A percentile compares a stretch with the other conserved stretches of the same genome.
These are phyloP conservation scores for Sporormia fimetaria DNA, from an alignment of 495 filamentous ascomycete species.

Conservation along the genomic window DNA sequence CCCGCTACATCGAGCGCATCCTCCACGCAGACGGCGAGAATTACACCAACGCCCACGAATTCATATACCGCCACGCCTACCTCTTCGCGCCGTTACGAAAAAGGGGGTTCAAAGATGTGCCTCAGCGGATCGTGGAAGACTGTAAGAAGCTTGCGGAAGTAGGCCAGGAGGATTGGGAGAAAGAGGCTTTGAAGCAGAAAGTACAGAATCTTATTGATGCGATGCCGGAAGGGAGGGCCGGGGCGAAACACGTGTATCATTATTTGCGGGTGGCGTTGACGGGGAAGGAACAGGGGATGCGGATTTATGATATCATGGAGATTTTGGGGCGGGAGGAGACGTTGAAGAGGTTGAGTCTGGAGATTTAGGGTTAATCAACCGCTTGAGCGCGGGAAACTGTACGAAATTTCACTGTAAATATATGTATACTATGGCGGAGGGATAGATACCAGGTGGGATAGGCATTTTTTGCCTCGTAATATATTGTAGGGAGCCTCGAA, in stretches of 20 bases:
- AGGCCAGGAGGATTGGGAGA: conserved; percentile 8
- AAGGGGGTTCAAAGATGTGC: conserved; percentile 5
- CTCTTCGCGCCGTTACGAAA: conserved; percentile 44
- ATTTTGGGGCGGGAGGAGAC: conserved; percentile 27
- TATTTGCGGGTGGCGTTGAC: conserved; percentile 25
- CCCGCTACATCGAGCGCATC: conserved; percentile 40
- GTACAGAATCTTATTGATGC: conserved; percentile 13
- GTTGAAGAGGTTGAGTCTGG: conserved; percentile 24
- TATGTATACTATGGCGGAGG: no score
- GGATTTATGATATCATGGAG: conserved; percentile 27
- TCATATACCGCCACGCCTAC: conserved; percentile 46
- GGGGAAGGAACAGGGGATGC: conserved; percentile 25
- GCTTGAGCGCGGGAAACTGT: no score
- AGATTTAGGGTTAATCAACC: no score
- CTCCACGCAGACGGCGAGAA: conserved; percentile 50
- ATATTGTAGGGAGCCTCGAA: no score
- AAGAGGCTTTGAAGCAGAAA: conserved; percentile 5
- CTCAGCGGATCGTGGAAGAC: background rate
- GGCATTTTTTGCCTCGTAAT: no score
- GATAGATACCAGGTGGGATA: no score
- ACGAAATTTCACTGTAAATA: no score
- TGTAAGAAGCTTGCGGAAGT: conserved; percentile 11
- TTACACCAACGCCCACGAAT: conserved; percentile 48
- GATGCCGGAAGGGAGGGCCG: background rate
- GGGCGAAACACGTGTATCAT: conserved; percentile 17